A percentile compares a stretch with the other conserved stretches of the same genome.
Evolutionary conservation across 805 yeast species (phyloP).

Genomic region (Yamadazyma insecticola): DNA sequence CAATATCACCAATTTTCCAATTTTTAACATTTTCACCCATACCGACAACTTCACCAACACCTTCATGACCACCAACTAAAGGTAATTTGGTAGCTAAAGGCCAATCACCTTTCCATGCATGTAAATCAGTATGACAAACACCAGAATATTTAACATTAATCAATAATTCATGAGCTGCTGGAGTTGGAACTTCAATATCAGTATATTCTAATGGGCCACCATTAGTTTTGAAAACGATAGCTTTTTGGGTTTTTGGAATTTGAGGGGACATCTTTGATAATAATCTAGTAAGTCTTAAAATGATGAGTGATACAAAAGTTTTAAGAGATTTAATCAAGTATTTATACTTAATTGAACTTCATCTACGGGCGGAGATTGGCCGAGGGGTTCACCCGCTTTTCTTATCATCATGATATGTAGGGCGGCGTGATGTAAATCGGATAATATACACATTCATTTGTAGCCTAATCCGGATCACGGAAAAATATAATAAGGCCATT

Average conservation of each 20-base stretch:
- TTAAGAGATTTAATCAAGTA: too few species aligned
- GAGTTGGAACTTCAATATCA: conserved; percentile 40
- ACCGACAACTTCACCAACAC: conserved; percentile 45
- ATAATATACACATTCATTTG: too few species aligned
- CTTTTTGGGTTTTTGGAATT: conserved; percentile 41
- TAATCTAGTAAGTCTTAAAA: too few species aligned
- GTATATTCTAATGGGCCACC: conserved; percentile 39
- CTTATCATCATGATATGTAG: too few species aligned
- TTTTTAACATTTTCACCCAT: conserved; percentile 38
- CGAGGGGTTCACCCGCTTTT: too few species aligned
- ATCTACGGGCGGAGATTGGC: too few species aligned
- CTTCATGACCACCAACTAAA: conserved; percentile 45
- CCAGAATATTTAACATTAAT: conserved; percentile 43
- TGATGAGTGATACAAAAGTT: too few species aligned
- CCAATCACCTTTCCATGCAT: conserved; percentile 47
- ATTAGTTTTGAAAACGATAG: conserved; percentile 37
- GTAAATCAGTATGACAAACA: conserved; percentile 45
- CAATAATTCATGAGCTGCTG: conserved; percentile 38
- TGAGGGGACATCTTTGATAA: conserved; percentile 12
- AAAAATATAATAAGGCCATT: too few species aligned
- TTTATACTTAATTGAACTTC: too few species aligned
- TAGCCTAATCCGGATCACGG: too few species aligned
- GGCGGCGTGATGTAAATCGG: too few species aligned
- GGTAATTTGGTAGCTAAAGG: conserved; percentile 42
- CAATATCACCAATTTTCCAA: conserved; percentile 41